phyloP scores from a whole-genome alignment of 1,284 basidiomycete species.

The Pyrrhoderma lamaoense region DNA sequence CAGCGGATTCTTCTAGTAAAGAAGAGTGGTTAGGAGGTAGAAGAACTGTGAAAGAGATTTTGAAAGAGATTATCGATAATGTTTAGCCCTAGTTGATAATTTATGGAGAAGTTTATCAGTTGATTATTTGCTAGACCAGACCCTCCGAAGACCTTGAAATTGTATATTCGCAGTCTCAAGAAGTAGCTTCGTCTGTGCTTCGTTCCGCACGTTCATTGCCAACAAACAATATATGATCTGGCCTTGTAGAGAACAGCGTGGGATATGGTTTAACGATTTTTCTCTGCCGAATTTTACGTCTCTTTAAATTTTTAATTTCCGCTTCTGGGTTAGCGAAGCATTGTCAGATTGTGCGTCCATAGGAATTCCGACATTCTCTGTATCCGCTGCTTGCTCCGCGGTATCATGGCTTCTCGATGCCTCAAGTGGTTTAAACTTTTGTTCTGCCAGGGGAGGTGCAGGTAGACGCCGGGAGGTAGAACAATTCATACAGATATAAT shows the following conservation, averaged over 20 bases:
- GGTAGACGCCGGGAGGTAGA: slow-evolving; percentile 49
- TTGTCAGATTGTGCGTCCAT: neutral
- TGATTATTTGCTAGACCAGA: neutral
- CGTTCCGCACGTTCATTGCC: slow-evolving; percentile 13
- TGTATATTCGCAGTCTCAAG: too few species aligned
- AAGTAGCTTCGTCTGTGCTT: neutral
- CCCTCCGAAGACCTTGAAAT: too few species aligned
- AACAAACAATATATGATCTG: slow-evolving; percentile 13
- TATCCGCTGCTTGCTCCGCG: neutral
- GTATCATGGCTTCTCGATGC: too few species aligned
- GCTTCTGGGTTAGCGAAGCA: neutral
- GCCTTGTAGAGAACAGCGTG: slow-evolving; percentile 11
- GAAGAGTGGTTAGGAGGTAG: slow-evolving; percentile 12
- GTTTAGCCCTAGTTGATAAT: slow-evolving; percentile 5
- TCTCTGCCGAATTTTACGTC: slow-evolving; percentile 6
- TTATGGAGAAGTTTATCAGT: neutral
- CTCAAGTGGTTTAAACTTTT: neutral
- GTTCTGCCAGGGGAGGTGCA: slow-evolving; percentile 37
- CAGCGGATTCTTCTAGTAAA: slow-evolving; percentile 10
- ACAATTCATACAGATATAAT: slow-evolving; percentile 52
- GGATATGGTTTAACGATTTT: slow-evolving; percentile 10
- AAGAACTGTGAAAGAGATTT: slow-evolving; percentile 17
- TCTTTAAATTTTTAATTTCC: neutral
- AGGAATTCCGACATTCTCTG: neutral
- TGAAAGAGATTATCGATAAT: slow-evolving; percentile 18